Conservation (phyloP, 2,329 filamentous ascomycete genomes). For the Onygenales sp. region DNA sequence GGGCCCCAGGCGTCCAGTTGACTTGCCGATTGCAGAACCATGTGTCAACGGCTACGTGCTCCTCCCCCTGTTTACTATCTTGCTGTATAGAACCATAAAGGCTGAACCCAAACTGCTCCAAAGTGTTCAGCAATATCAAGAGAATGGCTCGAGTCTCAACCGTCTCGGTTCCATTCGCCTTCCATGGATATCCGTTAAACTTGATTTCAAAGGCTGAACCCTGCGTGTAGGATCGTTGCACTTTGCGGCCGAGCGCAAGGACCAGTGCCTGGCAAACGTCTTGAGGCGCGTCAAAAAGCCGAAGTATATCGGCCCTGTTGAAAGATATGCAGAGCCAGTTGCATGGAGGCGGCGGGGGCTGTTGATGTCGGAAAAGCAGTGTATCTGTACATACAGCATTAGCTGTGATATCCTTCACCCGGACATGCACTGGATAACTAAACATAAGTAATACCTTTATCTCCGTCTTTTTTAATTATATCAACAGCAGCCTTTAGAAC, state of each 20-base stretch:
- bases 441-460: slow-evolving; percentile 1
- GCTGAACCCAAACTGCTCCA: slow-evolving; percentile 30
- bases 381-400: slow-evolving; percentile 23
- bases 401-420: background rate
- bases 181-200: slow-evolving; percentile 25
- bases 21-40: slow-evolving; percentile 7
- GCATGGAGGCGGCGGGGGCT: slow-evolving; percentile 22
- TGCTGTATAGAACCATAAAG: slow-evolving; percentile 33
- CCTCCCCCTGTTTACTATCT: slow-evolving; percentile 12
- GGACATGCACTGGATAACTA: slow-evolving; percentile 8
- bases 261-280: slow-evolving; percentile 14
- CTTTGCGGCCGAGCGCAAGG: slow-evolving; percentile 7
- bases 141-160: slow-evolving; percentile 27
- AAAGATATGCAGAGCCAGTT: slow-evolving; percentile 32
- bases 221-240: slow-evolving; percentile 7
- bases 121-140: slow-evolving; percentile 23
- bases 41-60: slow-evolving; percentile 2
- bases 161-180: slow-evolving; percentile 23
- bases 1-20: slow-evolving; percentile 4
- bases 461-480: slow-evolving; percentile 18
- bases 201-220: slow-evolving; percentile 21
- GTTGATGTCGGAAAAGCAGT: slow-evolving; percentile 29
- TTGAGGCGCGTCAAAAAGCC: slow-evolving; percentile 23
- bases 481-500: slow-evolving; percentile 28
- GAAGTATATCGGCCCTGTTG: slow-evolving; percentile 19